A percentile compares a stretch with the other conserved stretches of the same genome.
Evolutionary conservation across 202 grass and related monocot species (phyloP).

Genomic region (Cymbopogon flexuosus): DNA sequence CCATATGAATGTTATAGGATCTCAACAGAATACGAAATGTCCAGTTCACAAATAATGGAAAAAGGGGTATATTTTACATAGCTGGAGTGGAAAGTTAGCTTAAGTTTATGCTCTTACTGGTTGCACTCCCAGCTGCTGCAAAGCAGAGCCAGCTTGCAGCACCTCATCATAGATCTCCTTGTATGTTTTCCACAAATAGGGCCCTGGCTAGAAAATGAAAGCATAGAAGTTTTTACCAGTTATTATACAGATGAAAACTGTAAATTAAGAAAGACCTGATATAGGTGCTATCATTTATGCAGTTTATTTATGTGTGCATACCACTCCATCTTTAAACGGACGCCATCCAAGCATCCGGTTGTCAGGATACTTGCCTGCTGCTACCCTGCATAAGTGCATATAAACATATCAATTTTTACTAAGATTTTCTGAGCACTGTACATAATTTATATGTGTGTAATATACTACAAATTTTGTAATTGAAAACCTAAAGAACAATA

Average conservation of each 20-base stretch:
- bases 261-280: background rate
- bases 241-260: background rate
- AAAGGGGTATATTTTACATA: constrained; percentile 3
- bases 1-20: background rate
- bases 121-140: constrained; percentile 53
- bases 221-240: background rate
- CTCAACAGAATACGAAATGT: background rate
- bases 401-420: background rate
- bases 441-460: background rate
- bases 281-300: background rate
- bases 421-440: background rate
- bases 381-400: constrained; percentile 42
- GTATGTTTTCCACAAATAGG: constrained; percentile 93
- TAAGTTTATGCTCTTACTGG: constrained; percentile 47
- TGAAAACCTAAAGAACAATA: background rate
- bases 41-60: background rate
- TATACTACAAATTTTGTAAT: background rate
- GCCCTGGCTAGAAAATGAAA: constrained; percentile 54
- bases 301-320: constrained; percentile 27
- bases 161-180: constrained; percentile 86
- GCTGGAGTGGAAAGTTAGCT: background rate
- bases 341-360: constrained; percentile 98
- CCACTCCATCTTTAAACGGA: constrained; percentile 65
- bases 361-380: constrained; percentile 68
- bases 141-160: constrained; percentile 65